phyloP scores from a whole-genome alignment of 495 filamentous ascomycete species.

The Astrothelium subdiscretum region DNA sequence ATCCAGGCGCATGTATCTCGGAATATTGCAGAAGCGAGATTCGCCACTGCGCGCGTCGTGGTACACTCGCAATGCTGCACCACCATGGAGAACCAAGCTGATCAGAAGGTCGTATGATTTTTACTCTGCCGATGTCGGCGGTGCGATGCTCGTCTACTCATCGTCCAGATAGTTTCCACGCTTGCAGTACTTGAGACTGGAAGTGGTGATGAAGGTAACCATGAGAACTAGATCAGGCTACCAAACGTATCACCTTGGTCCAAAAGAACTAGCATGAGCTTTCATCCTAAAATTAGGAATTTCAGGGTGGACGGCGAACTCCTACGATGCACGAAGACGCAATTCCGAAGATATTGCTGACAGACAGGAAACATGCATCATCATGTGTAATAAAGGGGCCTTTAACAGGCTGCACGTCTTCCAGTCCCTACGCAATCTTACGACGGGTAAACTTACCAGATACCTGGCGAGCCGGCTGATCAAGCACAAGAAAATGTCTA shows the following conservation, averaged over 20 bases:
- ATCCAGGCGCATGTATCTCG: background rate
- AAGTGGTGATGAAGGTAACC: background rate
- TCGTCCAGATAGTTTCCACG: background rate
- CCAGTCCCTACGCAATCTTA: background rate
- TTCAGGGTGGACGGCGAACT: background rate
- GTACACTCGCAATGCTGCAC: background rate
- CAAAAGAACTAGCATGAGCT: background rate
- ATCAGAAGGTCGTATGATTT: background rate
- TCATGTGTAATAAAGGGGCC: background rate
- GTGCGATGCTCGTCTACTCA: background rate
- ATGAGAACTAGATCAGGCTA: background rate
- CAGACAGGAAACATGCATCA: background rate
- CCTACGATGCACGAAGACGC: too few species aligned
- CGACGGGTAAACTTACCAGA: background rate
- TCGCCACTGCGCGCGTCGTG: background rate
- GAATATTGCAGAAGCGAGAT: background rate
- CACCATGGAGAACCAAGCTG: background rate
- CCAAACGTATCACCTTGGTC: background rate
- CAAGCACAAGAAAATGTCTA: background rate
- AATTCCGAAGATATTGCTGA: too few species aligned
- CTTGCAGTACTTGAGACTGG: background rate
- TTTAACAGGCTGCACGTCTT: background rate
- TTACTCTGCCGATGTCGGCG: background rate
- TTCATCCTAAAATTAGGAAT: background rate
- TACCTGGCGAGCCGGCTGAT: background rate